Percentiles rank a stretch among this genome's conserved stretches.
Conservation (phyloP, 306 rosid species). For the Vigna nakashimae region DNA sequence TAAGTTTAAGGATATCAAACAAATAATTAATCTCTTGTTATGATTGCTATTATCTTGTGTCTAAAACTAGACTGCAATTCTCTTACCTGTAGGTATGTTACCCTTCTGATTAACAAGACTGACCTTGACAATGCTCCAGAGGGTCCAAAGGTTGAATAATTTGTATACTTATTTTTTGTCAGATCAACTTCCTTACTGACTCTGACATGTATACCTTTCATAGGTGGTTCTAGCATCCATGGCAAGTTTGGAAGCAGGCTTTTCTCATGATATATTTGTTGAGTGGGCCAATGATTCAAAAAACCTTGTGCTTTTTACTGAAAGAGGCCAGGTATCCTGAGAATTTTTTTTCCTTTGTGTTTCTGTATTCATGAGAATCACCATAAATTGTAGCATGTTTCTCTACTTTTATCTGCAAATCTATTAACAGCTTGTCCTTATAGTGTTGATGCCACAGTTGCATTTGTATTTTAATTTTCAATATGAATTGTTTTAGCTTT, state of each 20-base stretch:
- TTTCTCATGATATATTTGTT: conserved; percentile 93
- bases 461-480: conserved; percentile 20
- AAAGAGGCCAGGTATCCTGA: conserved; percentile 85
- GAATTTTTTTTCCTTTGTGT: conserved; percentile 12
- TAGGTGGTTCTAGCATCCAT: conserved; percentile 96
- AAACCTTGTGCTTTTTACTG: conserved; percentile 90
- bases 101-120: conserved; percentile 72
- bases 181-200: conserved; percentile 8
- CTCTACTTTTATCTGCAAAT: conserved; percentile 4
- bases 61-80: conserved; percentile 50
- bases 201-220: conserved; percentile 38
- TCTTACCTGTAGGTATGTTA: conserved; percentile 67
- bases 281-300: conserved; percentile 87
- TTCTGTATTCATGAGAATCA: conserved; percentile 32
- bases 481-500: conserved; percentile 8
- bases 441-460: conserved; percentile 8
- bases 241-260: conserved; percentile 99
- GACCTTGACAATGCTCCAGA: conserved; percentile 94
- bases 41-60: conserved; percentile 35
- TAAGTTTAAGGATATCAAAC: conserved; percentile 13
- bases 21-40: conserved; percentile 14
- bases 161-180: conserved; percentile 37
- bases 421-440: conserved; percentile 31
- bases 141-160: conserved; percentile 82
- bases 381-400: conserved; percentile 23